phyloP scores from a whole-genome alignment of 1,139 yeast species.

The Zygosaccharomyces sapae region DNA sequence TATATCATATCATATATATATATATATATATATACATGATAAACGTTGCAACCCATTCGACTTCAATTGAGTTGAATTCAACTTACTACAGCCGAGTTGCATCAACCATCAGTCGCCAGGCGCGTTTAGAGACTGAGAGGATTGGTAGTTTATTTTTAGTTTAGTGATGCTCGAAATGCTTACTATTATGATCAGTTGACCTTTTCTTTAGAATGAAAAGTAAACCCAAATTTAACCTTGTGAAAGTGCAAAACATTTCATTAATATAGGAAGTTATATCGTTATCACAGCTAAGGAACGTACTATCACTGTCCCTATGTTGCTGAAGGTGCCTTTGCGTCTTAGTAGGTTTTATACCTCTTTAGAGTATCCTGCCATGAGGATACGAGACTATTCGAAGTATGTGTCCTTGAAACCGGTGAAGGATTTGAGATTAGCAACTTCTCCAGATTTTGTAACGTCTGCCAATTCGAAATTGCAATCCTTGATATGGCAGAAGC shows the following conservation, averaged over 20 bases:
- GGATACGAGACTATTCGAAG: constrained; percentile 25
- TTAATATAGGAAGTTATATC: too few relatives aligned
- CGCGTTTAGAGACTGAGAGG: too few relatives aligned
- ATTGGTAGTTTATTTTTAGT: too few relatives aligned
- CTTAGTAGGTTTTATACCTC: constrained; percentile 12
- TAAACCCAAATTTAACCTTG: not conserved
- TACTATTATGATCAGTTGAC: constrained; percentile 1
- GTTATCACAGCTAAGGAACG: not conserved
- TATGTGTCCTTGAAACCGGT: constrained; percentile 30
- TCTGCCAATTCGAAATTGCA: constrained; percentile 48
- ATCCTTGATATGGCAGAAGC: constrained; percentile 47
- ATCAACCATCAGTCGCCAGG: too few relatives aligned
- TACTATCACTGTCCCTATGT: not conserved
- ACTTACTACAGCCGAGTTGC: too few relatives aligned
- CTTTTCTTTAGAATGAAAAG: not conserved
- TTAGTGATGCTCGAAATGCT: not conserved
- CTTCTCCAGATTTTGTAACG: constrained; percentile 41
- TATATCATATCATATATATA: too few relatives aligned
- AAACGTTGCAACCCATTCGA: too few relatives aligned
- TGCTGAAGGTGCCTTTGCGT: constrained; percentile 3
- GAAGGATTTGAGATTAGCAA: constrained; percentile 22
- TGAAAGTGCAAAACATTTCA: not conserved
- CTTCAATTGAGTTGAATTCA: too few relatives aligned
- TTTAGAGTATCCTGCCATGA: constrained; percentile 16
- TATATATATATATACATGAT: too few relatives aligned